Evolutionary conservation across 2,329 filamentous ascomycete genomes (phyloP), one percentile per base, ranked within the genome.

Genomic region (Cladophialophora psammophila): DNA sequence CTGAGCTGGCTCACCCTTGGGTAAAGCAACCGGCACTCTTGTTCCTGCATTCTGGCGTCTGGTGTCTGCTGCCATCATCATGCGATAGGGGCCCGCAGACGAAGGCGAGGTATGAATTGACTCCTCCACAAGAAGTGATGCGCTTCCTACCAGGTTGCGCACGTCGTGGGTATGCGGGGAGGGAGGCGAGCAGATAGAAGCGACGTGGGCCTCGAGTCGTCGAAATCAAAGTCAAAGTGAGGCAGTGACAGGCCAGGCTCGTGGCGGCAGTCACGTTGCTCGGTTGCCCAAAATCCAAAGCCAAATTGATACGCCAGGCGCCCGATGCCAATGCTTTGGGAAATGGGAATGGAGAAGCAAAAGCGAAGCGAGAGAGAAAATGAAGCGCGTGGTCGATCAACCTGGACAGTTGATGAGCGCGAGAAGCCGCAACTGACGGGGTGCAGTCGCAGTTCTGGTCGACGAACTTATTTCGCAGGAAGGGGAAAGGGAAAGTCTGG

Each of bases 31-130:
- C 65, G 78, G 74, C 62, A 75, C 80, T 79, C 85, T 88, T 48
- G 80, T 82, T 71, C 81, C 81, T 66, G 81, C 77, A 75, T 81
- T 83, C 75, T 86, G 84, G 73, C 86, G 84, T 80, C 88, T 88
- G 69, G 76, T 82, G 74, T 89, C 86, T 65, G 86, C 67, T 34
- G 70, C 69, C 71, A 73, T 73, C 53, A 55, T 72, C 58, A 57
- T 57, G 64, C 62, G 58, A 63, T 20, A 40, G 57, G 38, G 54
- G 48, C 56, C 36, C 40, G 40, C 26, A 10, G 35, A 50, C 45
- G 52, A 31, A 31, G 20, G 36, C 20, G 35, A 38, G 35, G 50
- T 57, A 9, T 5, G 3, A 20, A 50, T 2, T 6, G 9, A 26
- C 8, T 1, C 45, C 12, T 4, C 40, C 45, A 10, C 18, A 6